phyloP scores from a whole-genome alignment of 768 basidiomycete genomes.

The Tylopilus felleus region DNA sequence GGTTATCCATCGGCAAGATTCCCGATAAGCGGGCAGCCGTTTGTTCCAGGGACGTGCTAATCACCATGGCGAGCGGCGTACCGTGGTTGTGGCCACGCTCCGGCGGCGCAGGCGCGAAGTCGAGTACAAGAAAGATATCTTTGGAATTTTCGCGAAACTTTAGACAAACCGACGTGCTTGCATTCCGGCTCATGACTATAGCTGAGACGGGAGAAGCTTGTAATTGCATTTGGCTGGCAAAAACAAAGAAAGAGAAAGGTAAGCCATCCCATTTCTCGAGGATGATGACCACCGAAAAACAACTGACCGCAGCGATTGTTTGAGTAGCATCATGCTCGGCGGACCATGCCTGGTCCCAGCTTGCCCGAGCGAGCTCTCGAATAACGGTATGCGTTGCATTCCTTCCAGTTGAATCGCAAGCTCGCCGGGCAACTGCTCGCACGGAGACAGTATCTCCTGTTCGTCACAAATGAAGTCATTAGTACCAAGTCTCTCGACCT shows the following conservation, averaged over 20 bases:
- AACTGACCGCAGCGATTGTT: constrained; percentile 23
- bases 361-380: constrained; percentile 37
- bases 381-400: constrained; percentile 45
- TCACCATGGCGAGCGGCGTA: constrained; percentile 48
- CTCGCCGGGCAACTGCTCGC: constrained; percentile 44
- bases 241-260: background rate
- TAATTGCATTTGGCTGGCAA: constrained; percentile 26
- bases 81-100: constrained; percentile 31
- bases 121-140: constrained; percentile 55
- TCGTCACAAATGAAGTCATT: background rate
- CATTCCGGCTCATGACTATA: constrained; percentile 57
- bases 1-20: constrained; percentile 45
- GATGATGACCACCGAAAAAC: background rate
- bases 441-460: constrained; percentile 53
- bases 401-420: constrained; percentile 50
- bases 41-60: constrained; percentile 45
- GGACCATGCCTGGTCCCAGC: constrained; percentile 35
- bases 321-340: constrained; percentile 37
- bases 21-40: constrained; percentile 45
- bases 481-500: background rate
- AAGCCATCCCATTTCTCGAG: background rate
- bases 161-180: constrained; percentile 55
- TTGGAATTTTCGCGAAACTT: constrained; percentile 25
- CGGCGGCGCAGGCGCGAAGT: constrained; percentile 49
- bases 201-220: constrained; percentile 20